A percentile compares a stretch with the other conserved stretches of the same genome.
These are phyloP conservation scores for Paraphoma chrysanthemicola DNA, from an alignment of 2,329 filamentous ascomycete genomes.

Conservation along the genomic window DNA sequence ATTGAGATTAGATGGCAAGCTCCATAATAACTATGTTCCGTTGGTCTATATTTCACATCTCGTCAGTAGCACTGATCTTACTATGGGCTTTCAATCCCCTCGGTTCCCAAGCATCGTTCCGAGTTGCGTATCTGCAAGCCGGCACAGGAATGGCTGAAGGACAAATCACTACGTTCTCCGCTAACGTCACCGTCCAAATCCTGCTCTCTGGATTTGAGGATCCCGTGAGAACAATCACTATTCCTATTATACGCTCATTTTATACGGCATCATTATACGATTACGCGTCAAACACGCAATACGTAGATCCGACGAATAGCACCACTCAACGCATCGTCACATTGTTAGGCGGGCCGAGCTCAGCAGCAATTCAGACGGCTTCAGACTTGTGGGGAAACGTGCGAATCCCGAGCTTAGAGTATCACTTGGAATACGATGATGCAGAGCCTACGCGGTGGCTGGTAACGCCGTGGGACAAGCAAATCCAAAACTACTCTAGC, in stretches of 20 bases:
- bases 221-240: not conserved
- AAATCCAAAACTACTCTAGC: conserved; percentile 13
- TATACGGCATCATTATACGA: conserved; percentile 11
- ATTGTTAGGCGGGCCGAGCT: conserved; percentile 6
- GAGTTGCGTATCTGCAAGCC: not conserved
- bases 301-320: conserved; percentile 6
- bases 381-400: conserved; percentile 14
- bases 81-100: conserved; percentile 16
- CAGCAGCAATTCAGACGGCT: conserved; percentile 7
- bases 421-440: not conserved
- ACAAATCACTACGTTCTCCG: conserved; percentile 1
- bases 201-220: not conserved
- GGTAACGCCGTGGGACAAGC: conserved; percentile 3
- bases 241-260: conserved; percentile 5
- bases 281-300: conserved; percentile 6
- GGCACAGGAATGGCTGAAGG: not conserved
- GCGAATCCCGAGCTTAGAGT: conserved; percentile 6
- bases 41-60: conserved; percentile 10
- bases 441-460: conserved; percentile 4
- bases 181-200: not conserved
- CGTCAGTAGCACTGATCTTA: conserved; percentile 3
- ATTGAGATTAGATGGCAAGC: conserved; percentile 7
- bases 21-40: conserved; percentile 10
- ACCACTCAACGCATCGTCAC: not conserved
- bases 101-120: conserved; percentile 15